Evolutionary conservation across 805 yeast species (phyloP).

Genomic region (Wickerhamomyces alni): DNA sequence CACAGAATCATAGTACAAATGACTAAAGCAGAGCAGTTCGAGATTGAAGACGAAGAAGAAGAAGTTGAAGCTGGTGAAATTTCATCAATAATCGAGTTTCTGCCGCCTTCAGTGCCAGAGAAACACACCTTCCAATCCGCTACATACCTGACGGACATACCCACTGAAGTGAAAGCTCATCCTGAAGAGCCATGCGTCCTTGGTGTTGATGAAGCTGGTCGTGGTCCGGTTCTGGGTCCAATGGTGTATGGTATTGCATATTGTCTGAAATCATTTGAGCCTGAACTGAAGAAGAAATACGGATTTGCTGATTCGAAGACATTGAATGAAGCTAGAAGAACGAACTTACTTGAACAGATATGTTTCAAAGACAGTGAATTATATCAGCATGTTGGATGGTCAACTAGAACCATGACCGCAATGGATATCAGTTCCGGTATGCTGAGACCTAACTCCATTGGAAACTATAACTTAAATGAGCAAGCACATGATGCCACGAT

Average conservation of each 20-base stretch:
- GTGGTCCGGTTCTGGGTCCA: constrained; percentile 97
- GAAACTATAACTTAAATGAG: constrained; percentile 67
- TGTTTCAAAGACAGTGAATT: constrained; percentile 42
- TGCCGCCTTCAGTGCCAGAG: constrained; percentile 30
- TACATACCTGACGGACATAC: constrained; percentile 47
- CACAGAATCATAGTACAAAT: background rate
- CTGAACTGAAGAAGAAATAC: constrained; percentile 43
- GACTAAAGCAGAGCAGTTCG: background rate
- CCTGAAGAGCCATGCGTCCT: constrained; percentile 40
- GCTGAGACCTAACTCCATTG: constrained; percentile 56
- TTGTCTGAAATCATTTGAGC: constrained; percentile 48
- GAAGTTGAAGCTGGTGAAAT: background rate
- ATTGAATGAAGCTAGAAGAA: constrained; percentile 65
- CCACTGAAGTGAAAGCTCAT: constrained; percentile 28
- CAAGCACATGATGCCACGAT: constrained; percentile 97
- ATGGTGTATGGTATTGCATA: constrained; percentile 95
- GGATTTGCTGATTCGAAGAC: constrained; percentile 95
- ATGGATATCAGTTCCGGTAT: constrained; percentile 83
- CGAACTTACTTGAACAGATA: constrained; percentile 52
- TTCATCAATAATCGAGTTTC: constrained; percentile 10
- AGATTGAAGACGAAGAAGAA: background rate
- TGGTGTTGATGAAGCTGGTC: constrained; percentile 98
- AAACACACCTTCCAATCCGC: constrained; percentile 33
- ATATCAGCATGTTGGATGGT: constrained; percentile 71
- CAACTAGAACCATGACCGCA: constrained; percentile 79